These are phyloP conservation scores for Cruciata laevipes DNA, from an alignment of 257 asterid genomes.

Conservation along the genomic window DNA sequence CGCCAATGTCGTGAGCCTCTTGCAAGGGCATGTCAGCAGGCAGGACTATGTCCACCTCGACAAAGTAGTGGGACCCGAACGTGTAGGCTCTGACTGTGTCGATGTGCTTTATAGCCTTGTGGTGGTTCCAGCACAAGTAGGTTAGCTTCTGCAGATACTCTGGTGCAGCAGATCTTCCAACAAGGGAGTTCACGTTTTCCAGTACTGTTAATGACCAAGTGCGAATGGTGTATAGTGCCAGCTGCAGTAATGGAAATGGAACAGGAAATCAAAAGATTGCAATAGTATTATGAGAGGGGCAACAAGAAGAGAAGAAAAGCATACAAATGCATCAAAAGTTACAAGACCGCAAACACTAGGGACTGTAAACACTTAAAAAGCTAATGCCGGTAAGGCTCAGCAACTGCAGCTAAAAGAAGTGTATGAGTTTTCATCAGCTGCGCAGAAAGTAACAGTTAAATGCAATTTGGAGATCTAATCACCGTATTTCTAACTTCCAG, in stretches of 20 bases:
- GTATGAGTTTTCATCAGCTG: neutral
- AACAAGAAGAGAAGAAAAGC: neutral
- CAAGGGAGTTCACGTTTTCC: constrained; percentile 46
- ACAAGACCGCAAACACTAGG: neutral
- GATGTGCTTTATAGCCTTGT: constrained; percentile 43
- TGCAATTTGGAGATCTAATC: neutral
- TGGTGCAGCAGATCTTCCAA: constrained; percentile 48
- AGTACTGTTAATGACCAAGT: constrained; percentile 50
- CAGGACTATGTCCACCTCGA: constrained; percentile 48
- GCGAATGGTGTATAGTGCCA: constrained; percentile 45
- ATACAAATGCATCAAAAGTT: neutral
- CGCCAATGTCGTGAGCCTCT: constrained; percentile 52
- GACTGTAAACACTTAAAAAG: neutral
- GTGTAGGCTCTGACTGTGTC: constrained; percentile 51
- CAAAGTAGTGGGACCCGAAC: constrained; percentile 49
- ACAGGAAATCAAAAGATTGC: neutral
- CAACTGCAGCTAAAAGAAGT: neutral
- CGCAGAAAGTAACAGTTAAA: neutral
- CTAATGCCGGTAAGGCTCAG: neutral
- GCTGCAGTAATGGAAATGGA: constrained; percentile 21
- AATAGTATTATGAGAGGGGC: neutral
- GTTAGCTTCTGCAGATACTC: constrained; percentile 46
- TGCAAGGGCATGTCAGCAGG: constrained; percentile 42
- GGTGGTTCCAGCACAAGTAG: constrained; percentile 54
- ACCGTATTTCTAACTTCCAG: neutral